These are phyloP conservation scores for Aspergillus panamensis DNA, from an alignment of 495 filamentous ascomycete genomes.

Conservation along the genomic window DNA sequence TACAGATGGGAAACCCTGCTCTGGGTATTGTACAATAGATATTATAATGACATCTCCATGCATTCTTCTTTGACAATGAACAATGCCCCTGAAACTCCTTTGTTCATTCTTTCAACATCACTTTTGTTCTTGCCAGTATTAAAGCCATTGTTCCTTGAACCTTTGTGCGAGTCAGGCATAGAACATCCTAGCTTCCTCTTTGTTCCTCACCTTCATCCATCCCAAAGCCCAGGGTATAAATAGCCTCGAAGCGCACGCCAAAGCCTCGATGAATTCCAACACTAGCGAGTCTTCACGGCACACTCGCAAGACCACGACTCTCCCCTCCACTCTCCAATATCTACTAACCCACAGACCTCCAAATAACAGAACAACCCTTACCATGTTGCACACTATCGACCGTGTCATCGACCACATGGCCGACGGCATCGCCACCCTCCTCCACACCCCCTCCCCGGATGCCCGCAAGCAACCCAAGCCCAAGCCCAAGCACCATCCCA, in stretches of 20 bases:
- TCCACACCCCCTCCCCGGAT: not conserved
- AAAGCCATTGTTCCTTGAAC: not conserved
- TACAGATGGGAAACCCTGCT: conserved; percentile 9
- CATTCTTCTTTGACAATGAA: not conserved
- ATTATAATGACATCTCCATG: conserved; percentile 2
- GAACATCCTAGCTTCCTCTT: not conserved
- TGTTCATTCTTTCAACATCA: not conserved
- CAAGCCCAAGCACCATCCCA: not conserved
- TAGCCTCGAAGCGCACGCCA: not conserved
- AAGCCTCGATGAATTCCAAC: not conserved
- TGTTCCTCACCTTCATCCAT: not conserved
- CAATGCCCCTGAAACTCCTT: not conserved
- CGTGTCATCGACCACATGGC: conserved; percentile 4
- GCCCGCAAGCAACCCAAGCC: not conserved
- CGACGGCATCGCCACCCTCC: conserved; percentile 3
- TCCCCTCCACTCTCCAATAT: not conserved
- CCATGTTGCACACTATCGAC: not conserved
- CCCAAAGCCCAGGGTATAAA: not conserved
- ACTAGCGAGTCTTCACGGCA: not conserved
- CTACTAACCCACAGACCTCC: not conserved
- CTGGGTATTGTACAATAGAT: conserved; percentile 8
- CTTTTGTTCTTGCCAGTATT: not conserved
- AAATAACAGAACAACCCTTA: not conserved
- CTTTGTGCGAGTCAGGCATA: not conserved
- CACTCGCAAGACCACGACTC: not conserved